Percentiles rank a stretch among this genome's conserved stretches.
phyloP scores from a whole-genome alignment of 768 basidiomycete species.

The Leccinellum luteum region DNA sequence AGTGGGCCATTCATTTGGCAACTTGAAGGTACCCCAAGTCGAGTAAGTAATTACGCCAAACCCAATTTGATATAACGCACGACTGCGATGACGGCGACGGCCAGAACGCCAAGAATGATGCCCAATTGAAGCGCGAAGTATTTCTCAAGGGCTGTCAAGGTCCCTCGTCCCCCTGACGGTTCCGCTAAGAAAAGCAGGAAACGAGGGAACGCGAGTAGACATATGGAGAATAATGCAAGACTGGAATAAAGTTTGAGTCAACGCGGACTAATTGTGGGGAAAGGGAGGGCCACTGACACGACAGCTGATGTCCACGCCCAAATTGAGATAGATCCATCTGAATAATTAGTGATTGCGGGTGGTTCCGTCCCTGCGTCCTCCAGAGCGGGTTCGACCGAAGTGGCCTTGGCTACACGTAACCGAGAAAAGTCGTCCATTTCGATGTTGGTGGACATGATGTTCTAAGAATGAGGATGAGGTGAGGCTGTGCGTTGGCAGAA shows the following conservation, averaged over 20 bases:
- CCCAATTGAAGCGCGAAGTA: slow-evolving; percentile 70
- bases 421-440: slow-evolving; percentile 41
- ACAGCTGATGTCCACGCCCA: slow-evolving; percentile 41
- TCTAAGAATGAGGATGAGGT: neutral
- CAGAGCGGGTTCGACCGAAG: slow-evolving; percentile 12
- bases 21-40: slow-evolving; percentile 26
- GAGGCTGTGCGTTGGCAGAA: slow-evolving; percentile 1
- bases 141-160: slow-evolving; percentile 63
- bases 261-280: neutral
- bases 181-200: slow-evolving; percentile 67
- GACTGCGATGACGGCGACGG: slow-evolving; percentile 56
- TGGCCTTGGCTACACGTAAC: neutral
- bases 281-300: slow-evolving; percentile 18
- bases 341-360: neutral
- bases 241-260: slow-evolving; percentile 21
- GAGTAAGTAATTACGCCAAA: slow-evolving; percentile 2
- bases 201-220: slow-evolving; percentile 55
- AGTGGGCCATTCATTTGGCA: slow-evolving; percentile 41
- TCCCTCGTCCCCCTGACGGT: slow-evolving; percentile 38
- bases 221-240: slow-evolving; percentile 33
- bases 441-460: slow-evolving; percentile 33
- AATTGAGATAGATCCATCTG: slow-evolving; percentile 28
- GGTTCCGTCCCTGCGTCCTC: slow-evolving; percentile 1
- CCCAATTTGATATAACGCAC: slow-evolving; percentile 32
- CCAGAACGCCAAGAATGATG: slow-evolving; percentile 54